A percentile compares a stretch with the other conserved stretches of the same genome.
These are phyloP conservation scores for Furcasterigmium sp. DNA, from an alignment of 2,329 filamentous ascomycete species.

Conservation along the genomic window DNA sequence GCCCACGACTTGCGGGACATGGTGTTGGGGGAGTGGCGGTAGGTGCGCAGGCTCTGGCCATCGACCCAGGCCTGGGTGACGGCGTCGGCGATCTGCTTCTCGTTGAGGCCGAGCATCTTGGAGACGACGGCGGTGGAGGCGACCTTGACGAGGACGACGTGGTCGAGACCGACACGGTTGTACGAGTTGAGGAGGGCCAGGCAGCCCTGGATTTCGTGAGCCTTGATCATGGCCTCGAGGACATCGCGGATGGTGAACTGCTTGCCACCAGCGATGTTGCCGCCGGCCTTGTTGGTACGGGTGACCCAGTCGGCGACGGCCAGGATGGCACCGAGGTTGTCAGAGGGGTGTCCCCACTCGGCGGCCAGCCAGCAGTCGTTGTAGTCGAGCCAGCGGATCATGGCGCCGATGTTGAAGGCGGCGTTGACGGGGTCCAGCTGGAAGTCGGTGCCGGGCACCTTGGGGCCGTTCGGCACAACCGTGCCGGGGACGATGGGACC, in stretches of 20 bases:
- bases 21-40: constrained; percentile 96
- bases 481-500: constrained; percentile 90
- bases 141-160: constrained; percentile 97
- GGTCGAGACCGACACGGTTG: constrained; percentile 98
- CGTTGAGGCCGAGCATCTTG: constrained; percentile 85
- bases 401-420: constrained; percentile 97
- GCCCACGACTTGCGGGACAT: constrained; percentile 99
- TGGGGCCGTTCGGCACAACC: constrained; percentile 83
- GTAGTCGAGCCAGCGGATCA: constrained; percentile 99
- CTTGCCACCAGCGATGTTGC: constrained; percentile 82
- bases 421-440: constrained; percentile 92
- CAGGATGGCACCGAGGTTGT: constrained; percentile 95
- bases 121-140: constrained; percentile 90
- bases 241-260: constrained; percentile 86
- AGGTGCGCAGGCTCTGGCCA: constrained; percentile 91
- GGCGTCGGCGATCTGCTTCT: constrained; percentile 89
- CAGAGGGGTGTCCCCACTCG: constrained; percentile 97
- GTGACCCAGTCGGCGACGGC: constrained; percentile 97
- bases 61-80: constrained; percentile 98
- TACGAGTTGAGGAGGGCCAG: constrained; percentile 95
- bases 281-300: constrained; percentile 71
- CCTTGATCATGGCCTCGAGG: constrained; percentile 97
- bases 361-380: constrained; percentile 99
- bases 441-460: constrained; percentile 86
- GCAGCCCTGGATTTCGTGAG: constrained; percentile 97